Conservation (phyloP, 2,329 filamentous ascomycete species). For the Fusarium succisae region DNA sequence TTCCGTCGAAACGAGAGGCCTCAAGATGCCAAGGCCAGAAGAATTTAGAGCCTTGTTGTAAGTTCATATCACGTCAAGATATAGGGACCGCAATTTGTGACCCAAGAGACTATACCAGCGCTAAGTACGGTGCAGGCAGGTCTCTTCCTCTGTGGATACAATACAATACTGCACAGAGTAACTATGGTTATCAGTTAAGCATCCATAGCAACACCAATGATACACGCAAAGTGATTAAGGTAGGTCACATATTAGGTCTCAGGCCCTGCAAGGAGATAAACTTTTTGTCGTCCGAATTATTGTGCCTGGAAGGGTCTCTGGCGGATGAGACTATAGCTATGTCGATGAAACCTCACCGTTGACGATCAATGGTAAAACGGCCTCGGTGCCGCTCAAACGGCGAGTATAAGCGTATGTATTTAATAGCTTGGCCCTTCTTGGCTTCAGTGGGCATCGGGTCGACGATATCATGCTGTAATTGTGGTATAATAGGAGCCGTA, state of each 20-base stretch:
- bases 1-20: background rate
- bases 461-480: background rate
- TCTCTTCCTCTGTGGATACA: background rate
- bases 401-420: constrained; percentile 3
- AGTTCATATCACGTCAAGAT: constrained; percentile 6
- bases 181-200: background rate
- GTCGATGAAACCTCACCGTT: constrained; percentile 21
- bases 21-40: background rate
- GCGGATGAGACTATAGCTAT: background rate
- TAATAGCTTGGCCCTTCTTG: constrained; percentile 21
- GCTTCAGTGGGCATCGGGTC: background rate
- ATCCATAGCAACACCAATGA: background rate
- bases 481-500: background rate
- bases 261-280: background rate
- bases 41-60: background rate
- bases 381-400: constrained; percentile 14
- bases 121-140: constrained; percentile 18
- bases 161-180: background rate
- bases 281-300: background rate
- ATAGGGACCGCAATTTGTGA: background rate
- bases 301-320: background rate
- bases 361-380: constrained; percentile 25
- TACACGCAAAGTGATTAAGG: background rate
- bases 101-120: background rate
- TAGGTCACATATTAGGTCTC: background rate